Base-by-base conservation (phyloP, 129 eudicot species). In the Oenanthe sinensis region DNA sequence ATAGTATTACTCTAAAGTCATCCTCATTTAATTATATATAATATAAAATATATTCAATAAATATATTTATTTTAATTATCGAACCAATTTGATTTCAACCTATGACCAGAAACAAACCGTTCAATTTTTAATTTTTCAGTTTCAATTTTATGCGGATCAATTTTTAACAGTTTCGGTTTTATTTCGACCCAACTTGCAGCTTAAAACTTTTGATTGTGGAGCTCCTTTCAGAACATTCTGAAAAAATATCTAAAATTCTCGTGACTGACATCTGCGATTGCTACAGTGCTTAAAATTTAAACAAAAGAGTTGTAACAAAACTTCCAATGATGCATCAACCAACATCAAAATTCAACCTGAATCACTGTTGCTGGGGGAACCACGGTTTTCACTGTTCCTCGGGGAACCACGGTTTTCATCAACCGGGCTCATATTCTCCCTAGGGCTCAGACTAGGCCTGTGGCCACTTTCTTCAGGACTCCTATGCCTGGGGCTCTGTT, bases 321-420 rank as follows among this genome's bases (percentile, higher is more conserved):
- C 14, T 48, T 73, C 54, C 52, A 73, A 62, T 24, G 73, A 74
- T 77, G 52, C 45, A 48, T 26, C 73, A 44, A 44, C 15, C 22
- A 77, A 44, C 46, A 30, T 15, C 47, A 24, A 30, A 62, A n/a
- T 62, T 44, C n/a, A 77, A 54, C 17, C 74, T 74, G 65, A 88
- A 43, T 85, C 88, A 60, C 94, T 90, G 80, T 88, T 88, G 75
- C 89, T 81, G 0, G 90, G 91, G 2, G 95, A 90, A 37, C 74
- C 84, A 73, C 63, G 82, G 77, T 82, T 81, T 6, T 77, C 90
- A 78, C n/a, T 90, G 80, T 88, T 88, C 77, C 89, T 81, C 1
- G 90, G 91, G 2, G 95, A 90, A 37, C 74, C 84, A 73, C 63
- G 82, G 77, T 82, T 81, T 6, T 77, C 90, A 78, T 82, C 90